phyloP scores from a whole-genome alignment of 306 rosid genomes.

The Canavalia gladiata region DNA sequence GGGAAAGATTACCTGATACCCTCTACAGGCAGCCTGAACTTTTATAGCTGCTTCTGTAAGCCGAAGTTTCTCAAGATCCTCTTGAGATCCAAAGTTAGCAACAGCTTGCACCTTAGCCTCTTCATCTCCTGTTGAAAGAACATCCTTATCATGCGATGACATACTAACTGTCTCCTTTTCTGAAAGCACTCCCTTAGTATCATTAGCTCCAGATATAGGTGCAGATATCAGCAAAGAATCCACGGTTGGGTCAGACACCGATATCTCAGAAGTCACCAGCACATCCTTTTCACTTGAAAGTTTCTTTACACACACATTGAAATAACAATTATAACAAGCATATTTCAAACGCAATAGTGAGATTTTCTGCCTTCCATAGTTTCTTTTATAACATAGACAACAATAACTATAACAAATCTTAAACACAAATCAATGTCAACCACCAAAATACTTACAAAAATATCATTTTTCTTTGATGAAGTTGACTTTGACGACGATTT shows the following conservation, averaged over 20 bases:
- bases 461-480: constrained; percentile 59
- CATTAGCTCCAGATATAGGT: constrained; percentile 55
- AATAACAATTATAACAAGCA: constrained; percentile 45
- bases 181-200: constrained; percentile 46
- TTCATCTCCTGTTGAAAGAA: constrained; percentile 43
- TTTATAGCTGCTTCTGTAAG: constrained; percentile 67
- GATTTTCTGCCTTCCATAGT: not conserved
- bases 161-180: constrained; percentile 54
- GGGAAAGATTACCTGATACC: constrained; percentile 64
- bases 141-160: constrained; percentile 48
- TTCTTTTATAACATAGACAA: constrained; percentile 28
- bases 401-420: not conserved
- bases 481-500: constrained; percentile 77
- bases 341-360: constrained; percentile 29
- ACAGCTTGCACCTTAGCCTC: constrained; percentile 39
- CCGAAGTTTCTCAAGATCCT: constrained; percentile 52
- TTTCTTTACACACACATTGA: constrained; percentile 54
- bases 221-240: constrained; percentile 60
- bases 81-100: constrained; percentile 50
- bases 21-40: constrained; percentile 80
- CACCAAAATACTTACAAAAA: constrained; percentile 41
- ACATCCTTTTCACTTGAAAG: constrained; percentile 57
- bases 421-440: constrained; percentile 38
- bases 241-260: constrained; percentile 52
- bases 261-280: constrained; percentile 55